phyloP scores from a whole-genome alignment of 768 basidiomycete species.

The Lepiota subincarnata region DNA sequence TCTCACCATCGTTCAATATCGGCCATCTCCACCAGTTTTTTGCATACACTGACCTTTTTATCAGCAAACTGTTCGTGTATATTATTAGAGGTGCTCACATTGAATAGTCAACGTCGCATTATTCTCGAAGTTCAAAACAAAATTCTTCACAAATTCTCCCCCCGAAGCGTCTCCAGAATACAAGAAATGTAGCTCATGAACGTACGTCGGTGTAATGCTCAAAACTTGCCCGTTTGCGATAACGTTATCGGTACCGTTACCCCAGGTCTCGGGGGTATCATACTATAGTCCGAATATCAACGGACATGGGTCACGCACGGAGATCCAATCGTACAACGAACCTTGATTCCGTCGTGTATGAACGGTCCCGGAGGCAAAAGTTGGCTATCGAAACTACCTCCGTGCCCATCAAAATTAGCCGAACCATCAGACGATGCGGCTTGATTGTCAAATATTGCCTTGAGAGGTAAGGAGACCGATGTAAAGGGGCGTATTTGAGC shows the following conservation, averaged over 20 bases:
- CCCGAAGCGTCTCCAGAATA: slow-evolving; percentile 39
- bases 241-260: slow-evolving; percentile 38
- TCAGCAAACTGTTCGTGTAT: background rate
- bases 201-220: slow-evolving; percentile 26
- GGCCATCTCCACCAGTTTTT: slow-evolving; percentile 44
- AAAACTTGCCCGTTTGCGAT: slow-evolving; percentile 39
- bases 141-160: slow-evolving; percentile 31
- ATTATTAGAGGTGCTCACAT: slow-evolving; percentile 21
- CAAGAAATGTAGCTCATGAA: slow-evolving; percentile 46
- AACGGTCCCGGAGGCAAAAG: slow-evolving; percentile 36
- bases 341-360: slow-evolving; percentile 35
- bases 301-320: no score
- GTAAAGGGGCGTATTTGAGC: slow-evolving; percentile 8
- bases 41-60: slow-evolving; percentile 30
- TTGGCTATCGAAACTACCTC: slow-evolving; percentile 36
- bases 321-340: slow-evolving; percentile 15
- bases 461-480: slow-evolving; percentile 27
- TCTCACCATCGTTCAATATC: slow-evolving; percentile 36
- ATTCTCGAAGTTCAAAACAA: slow-evolving; percentile 34
- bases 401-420: slow-evolving; percentile 36
- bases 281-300: slow-evolving; percentile 25
- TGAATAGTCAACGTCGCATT: slow-evolving; percentile 28
- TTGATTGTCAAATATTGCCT: slow-evolving; percentile 34
- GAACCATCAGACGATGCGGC: slow-evolving; percentile 37
- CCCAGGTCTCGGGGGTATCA: slow-evolving; percentile 38